Conservation (phyloP, 352 stramenopile genomes). For the Globisporangium carolinianum region DNA sequence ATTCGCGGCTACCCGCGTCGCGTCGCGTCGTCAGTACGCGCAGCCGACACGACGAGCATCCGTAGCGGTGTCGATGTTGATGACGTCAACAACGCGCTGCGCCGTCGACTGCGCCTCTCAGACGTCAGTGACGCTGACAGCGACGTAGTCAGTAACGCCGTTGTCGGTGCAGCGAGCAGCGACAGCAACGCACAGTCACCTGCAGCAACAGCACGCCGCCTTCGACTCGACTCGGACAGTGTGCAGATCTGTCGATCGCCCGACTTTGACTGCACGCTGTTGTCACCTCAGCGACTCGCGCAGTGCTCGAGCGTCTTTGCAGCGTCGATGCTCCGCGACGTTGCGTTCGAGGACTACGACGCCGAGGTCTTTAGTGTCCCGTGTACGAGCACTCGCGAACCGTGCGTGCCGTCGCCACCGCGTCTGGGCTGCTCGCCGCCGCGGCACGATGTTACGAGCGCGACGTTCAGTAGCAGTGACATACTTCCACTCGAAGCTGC, state of each 20-base stretch:
- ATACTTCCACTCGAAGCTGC: background rate
- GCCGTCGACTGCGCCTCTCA: conserved; percentile 8
- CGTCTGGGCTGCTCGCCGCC: background rate
- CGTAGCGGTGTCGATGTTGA: background rate
- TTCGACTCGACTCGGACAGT: too few species aligned
- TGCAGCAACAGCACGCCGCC: too few species aligned
- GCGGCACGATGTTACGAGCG: background rate
- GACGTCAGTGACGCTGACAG: conserved; percentile 13
- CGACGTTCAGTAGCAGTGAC: background rate
- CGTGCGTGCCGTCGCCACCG: background rate
- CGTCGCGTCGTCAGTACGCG: background rate
- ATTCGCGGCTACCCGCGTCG: conserved; percentile 17
- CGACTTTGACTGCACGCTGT: conserved; percentile 25
- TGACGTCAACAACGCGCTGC: background rate
- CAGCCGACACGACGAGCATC: background rate
- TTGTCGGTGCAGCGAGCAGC: too few species aligned
- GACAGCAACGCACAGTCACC: too few species aligned
- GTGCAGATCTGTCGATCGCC: conserved; percentile 42
- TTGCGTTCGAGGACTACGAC: conserved; percentile 58
- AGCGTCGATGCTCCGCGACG: conserved; percentile 26
- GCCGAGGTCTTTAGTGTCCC: conserved; percentile 39
- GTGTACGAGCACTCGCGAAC: background rate
- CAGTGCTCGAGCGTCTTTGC: conserved; percentile 22
- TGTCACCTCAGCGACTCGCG: conserved; percentile 15
- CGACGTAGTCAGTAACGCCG: too few species aligned